Evolutionary conservation across 129 eudicot genomes (phyloP).

Genomic region (Tagetes patula): DNA sequence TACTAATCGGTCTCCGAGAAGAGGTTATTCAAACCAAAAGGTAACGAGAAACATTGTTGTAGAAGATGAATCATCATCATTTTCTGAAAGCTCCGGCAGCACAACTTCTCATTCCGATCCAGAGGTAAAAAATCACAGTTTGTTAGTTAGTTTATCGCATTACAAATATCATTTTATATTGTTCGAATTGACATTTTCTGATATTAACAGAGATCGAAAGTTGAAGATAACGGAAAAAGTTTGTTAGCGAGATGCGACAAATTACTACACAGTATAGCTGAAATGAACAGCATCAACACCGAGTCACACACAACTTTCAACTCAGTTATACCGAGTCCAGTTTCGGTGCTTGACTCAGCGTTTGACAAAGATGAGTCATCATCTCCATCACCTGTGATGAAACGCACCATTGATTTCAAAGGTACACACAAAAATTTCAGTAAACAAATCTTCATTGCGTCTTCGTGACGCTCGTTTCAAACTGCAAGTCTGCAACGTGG

Average conservation of each 20-base stretch:
- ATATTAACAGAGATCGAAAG: conserved; percentile 51
- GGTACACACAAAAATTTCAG: conserved; percentile 42
- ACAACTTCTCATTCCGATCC: conserved; percentile 78
- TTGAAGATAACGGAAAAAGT: conserved; percentile 74
- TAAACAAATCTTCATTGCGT: conserved; percentile 33
- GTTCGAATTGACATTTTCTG: background rate
- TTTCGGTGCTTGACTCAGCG: conserved; percentile 74
- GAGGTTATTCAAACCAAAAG: conserved; percentile 39
- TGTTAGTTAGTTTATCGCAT: background rate
- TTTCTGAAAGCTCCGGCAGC: conserved; percentile 73
- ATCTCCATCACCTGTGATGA: conserved; percentile 70
- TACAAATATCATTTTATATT: background rate
- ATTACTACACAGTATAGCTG: conserved; percentile 78
- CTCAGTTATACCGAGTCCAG: conserved; percentile 48
- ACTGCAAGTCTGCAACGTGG: conserved; percentile 22
- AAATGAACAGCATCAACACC: conserved; percentile 55
- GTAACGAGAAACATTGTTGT: conserved; percentile 17
- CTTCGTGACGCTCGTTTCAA: conserved; percentile 33
- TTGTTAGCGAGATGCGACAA: conserved; percentile 84
- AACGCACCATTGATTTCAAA: conserved; percentile 73
- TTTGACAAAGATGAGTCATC: conserved; percentile 72
- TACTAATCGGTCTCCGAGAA: conserved; percentile 57
- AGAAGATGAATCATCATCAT: conserved; percentile 81
- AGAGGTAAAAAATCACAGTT: conserved; percentile 46
- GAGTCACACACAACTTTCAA: conserved; percentile 71